These are phyloP conservation scores for Juncus effusus DNA, from an alignment of 176 grass and related monocot species.

Conservation along the genomic window DNA sequence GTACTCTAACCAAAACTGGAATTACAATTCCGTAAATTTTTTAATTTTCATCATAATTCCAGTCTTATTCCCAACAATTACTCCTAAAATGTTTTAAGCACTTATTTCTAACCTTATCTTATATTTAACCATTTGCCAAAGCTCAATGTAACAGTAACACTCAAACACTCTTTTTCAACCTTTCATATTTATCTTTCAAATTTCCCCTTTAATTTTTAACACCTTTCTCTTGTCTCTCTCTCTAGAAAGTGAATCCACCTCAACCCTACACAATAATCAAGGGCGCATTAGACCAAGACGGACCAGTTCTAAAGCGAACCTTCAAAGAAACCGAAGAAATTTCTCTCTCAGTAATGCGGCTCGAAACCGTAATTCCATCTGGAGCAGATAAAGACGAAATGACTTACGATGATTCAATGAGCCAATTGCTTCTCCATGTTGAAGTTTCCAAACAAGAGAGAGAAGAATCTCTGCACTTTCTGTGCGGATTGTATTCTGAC, in stretches of 20 bases:
- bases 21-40: too few species aligned
- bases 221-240: too few species aligned
- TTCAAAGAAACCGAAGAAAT: slow-evolving; percentile 75
- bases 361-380: slow-evolving; percentile 60
- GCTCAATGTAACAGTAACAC: too few species aligned
- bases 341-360: slow-evolving; percentile 78
- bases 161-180: too few species aligned
- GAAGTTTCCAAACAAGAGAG: slow-evolving; percentile 59
- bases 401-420: slow-evolving; percentile 46
- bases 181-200: too few species aligned
- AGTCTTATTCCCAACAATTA: too few species aligned
- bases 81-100: too few species aligned
- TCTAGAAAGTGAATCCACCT: slow-evolving; percentile 69
- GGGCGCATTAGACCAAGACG: slow-evolving; percentile 56
- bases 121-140: too few species aligned
- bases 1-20: too few species aligned
- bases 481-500: slow-evolving; percentile 84
- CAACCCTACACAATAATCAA: slow-evolving; percentile 68
- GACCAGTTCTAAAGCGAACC: slow-evolving; percentile 52
- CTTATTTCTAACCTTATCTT: too few species aligned
- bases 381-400: slow-evolving; percentile 35
- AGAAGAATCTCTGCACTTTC: slow-evolving; percentile 78
- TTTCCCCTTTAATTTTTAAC: too few species aligned
- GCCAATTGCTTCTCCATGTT: slow-evolving; percentile 85
- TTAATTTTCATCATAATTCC: too few species aligned